These are phyloP conservation scores for Melanomma pulvis-pyrius DNA, from an alignment of 495 filamentous ascomycete genomes.

Conservation along the genomic window DNA sequence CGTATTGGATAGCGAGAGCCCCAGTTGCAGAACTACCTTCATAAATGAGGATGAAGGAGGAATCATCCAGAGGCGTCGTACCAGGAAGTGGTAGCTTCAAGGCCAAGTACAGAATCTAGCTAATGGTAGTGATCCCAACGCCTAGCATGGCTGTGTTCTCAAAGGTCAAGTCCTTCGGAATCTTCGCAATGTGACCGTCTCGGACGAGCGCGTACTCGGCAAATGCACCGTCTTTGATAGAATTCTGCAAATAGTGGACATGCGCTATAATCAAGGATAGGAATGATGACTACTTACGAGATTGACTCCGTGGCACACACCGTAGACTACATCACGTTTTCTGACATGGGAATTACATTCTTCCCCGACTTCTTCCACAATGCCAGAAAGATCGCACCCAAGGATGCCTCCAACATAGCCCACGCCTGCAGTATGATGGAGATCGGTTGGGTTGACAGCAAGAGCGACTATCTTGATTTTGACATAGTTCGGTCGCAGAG, in stretches of 20 bases:
- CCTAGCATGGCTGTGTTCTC: constrained; percentile 59
- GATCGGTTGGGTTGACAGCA: constrained; percentile 61
- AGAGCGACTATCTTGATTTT: constrained; percentile 53
- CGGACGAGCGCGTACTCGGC: constrained; percentile 56
- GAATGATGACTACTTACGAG: neutral
- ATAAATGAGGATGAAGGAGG: constrained; percentile 52
- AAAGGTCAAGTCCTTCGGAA: constrained; percentile 58
- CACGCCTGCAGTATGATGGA: constrained; percentile 54
- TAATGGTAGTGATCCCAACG: constrained; percentile 54
- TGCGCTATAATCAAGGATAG: neutral
- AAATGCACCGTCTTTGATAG: constrained; percentile 58
- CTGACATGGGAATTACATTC: constrained; percentile 50
- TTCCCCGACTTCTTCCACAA: constrained; percentile 57
- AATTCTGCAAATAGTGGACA: constrained; percentile 10
- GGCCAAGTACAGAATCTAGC: constrained; percentile 51
- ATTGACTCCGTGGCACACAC: constrained; percentile 55
- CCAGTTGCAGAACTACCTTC: constrained; percentile 53
- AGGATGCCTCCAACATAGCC: constrained; percentile 42
- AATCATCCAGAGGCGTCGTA: constrained; percentile 27
- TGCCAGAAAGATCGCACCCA: constrained; percentile 60
- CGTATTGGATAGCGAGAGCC: constrained; percentile 59
- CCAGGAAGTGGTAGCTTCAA: constrained; percentile 47
- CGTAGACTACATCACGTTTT: constrained; percentile 58
- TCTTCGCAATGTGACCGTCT: constrained; percentile 53
- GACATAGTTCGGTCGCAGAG: constrained; percentile 5